Percentiles rank a stretch among this genome's conserved stretches.
Conservation (phyloP, 208 protist species). For the Crithidia brevicula region DNA sequence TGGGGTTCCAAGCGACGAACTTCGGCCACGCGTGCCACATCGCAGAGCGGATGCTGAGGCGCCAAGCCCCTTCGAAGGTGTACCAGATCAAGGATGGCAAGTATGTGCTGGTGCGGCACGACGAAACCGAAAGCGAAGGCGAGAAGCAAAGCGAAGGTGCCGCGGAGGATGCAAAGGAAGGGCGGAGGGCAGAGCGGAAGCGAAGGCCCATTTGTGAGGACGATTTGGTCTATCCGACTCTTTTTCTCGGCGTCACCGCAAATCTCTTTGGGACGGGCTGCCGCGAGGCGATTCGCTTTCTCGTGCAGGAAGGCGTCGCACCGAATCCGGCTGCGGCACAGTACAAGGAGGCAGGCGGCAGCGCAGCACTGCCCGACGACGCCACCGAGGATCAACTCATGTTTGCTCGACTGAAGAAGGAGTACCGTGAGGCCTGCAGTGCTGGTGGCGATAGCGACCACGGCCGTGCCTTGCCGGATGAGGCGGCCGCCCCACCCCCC, state of each 20-base stretch:
- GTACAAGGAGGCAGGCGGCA: not conserved
- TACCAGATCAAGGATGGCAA: conserved; percentile 58
- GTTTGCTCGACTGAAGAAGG: conserved; percentile 27
- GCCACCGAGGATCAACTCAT: conserved; percentile 27
- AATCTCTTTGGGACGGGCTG: conserved; percentile 87
- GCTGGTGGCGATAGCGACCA: too few relatives aligned
- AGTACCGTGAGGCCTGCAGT: conserved; percentile 24
- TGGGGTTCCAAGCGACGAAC: conserved; percentile 85
- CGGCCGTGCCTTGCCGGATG: conserved; percentile 22
- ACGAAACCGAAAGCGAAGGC: conserved; percentile 18
- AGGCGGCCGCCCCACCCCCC: conserved; percentile 10
- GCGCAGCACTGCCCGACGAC: conserved; percentile 5
- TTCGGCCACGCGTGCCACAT: conserved; percentile 61
- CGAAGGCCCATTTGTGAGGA: not conserved
- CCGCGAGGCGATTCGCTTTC: conserved; percentile 78
- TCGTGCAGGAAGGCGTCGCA: conserved; percentile 70
- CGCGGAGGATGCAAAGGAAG: not conserved
- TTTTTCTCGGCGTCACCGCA: conserved; percentile 79
- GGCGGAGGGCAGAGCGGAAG: not conserved
- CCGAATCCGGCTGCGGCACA: conserved; percentile 15
- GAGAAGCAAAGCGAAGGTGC: conserved; percentile 4
- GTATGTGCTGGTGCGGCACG: conserved; percentile 49
- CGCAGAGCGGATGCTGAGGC: conserved; percentile 54
- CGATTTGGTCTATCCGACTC: conserved; percentile 45
- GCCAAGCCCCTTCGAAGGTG: conserved; percentile 53